Percentiles rank a stretch among this genome's conserved stretches.
Evolutionary conservation across 169 alveolate species (phyloP).

Genomic region (Babesia ovis): DNA sequence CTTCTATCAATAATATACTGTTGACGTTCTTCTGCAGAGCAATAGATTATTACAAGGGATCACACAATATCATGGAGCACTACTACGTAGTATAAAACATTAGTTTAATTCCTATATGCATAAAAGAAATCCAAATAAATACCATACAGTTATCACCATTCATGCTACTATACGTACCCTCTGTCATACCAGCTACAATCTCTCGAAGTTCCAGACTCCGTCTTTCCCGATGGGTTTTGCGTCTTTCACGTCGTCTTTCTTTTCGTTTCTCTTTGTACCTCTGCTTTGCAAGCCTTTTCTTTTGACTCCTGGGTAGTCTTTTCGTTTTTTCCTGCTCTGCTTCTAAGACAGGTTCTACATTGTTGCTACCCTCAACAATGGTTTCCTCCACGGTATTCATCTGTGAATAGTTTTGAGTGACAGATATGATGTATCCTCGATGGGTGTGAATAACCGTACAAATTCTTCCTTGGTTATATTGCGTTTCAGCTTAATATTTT

Average conservation of each 20-base stretch:
- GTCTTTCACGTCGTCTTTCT: conserved; percentile 29
- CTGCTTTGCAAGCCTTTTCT: conserved; percentile 32
- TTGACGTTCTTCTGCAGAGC: conserved; percentile 39
- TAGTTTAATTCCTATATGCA: not conserved
- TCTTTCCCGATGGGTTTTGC: conserved; percentile 1
- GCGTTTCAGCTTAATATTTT: conserved; percentile 30
- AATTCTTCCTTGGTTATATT: conserved; percentile 54
- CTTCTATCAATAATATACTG: conserved; percentile 14
- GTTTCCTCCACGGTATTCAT: conserved; percentile 3
- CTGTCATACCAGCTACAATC: conserved; percentile 35
- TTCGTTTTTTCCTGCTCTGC: not conserved
- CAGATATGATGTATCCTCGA: conserved; percentile 51
- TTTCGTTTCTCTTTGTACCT: conserved; percentile 26
- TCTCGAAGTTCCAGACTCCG: conserved; percentile 12
- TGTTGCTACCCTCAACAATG: not conserved
- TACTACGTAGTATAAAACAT: too few species aligned
- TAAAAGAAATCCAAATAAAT: too few species aligned
- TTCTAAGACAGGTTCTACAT: not conserved
- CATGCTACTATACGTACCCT: conserved; percentile 32
- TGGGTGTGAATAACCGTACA: conserved; percentile 32
- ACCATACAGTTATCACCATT: too few species aligned
- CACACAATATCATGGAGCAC: not conserved
- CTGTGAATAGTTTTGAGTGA: conserved; percentile 39
- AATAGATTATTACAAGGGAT: not conserved
- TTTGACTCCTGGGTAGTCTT: conserved; percentile 58